These are phyloP conservation scores for Simplicillium sp. DNA, from an alignment of 2,329 filamentous ascomycete species.

Conservation along the genomic window DNA sequence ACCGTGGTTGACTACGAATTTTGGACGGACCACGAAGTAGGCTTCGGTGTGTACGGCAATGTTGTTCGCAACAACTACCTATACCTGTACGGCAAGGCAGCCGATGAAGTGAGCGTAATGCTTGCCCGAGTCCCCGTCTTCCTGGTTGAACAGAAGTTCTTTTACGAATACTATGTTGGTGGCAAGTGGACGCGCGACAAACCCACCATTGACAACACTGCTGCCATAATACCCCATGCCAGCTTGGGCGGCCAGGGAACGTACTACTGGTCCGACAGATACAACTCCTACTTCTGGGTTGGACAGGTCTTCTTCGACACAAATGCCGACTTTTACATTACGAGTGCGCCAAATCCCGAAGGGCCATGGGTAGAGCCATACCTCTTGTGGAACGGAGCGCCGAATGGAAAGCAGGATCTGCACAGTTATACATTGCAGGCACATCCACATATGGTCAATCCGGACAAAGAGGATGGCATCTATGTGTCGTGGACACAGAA, in stretches of 20 bases:
- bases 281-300: slow-evolving; percentile 13
- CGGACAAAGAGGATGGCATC: slow-evolving; percentile 3
- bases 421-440: slow-evolving; percentile 8
- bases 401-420: slow-evolving; percentile 3
- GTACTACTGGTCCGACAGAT: slow-evolving; percentile 11
- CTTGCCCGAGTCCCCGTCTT: slow-evolving; percentile 10
- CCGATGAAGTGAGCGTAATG: slow-evolving; percentile 6
- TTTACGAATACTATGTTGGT: slow-evolving; percentile 12
- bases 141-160: slow-evolving; percentile 9
- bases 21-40: slow-evolving; percentile 8
- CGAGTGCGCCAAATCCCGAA: slow-evolving; percentile 9
- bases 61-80: slow-evolving; percentile 9
- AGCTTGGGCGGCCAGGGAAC: slow-evolving; percentile 13
- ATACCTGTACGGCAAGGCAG: slow-evolving; percentile 11
- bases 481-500: slow-evolving; percentile 5
- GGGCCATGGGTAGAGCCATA: slow-evolving; percentile 7
- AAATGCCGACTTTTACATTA: slow-evolving; percentile 12
- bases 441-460: slow-evolving; percentile 6
- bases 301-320: slow-evolving; percentile 10
- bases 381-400: slow-evolving; percentile 5
- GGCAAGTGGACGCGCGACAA: slow-evolving; percentile 8
- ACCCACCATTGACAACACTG: slow-evolving; percentile 7
- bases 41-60: slow-evolving; percentile 10
- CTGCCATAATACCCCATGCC: slow-evolving; percentile 9
- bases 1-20: slow-evolving; percentile 6